Base-by-base conservation (phyloP, 495 filamentous ascomycete genomes). In the Aeminium ludgeri region DNA sequence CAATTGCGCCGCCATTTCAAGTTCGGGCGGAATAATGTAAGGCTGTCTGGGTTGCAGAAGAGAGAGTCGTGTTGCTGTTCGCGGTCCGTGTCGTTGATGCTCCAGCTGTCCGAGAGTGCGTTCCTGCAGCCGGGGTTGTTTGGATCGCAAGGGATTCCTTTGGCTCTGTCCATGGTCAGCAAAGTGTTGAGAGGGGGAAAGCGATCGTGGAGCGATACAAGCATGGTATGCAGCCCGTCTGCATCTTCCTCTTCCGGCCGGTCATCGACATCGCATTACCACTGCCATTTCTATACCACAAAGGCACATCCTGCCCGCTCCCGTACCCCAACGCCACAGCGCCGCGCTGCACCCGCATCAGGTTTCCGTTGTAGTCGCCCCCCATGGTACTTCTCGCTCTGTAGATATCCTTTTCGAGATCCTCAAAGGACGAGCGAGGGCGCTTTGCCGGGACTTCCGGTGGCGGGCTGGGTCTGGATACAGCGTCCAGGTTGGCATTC, bases 221-320 rank as follows among this genome's bases (percentile, higher is more conserved):
- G 27, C 47, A 50, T 1, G 47, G 36, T 31, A 50, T 42, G 31
- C 47, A 50, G 2, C 47, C 47, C 8, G 47, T 50, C 18, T 34
- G 47, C 47, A 50, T 50, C 36, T 29, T 36, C 23, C 11, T 30
- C 36, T 28, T 40, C 7, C 34, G 6, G 15, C 2, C 27, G 6
- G 12, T 10, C 35, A 6, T 17, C 34, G 7, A 7, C 28, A 30
- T 30, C 28, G 28, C 28, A n/a, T n/a, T n/a, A n/a, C n/a, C n/a
- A n/a, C n/a, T n/a, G n/a, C n/a, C n/a, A n/a, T n/a, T n/a, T n/a
- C n/a, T n/a, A n/a, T n/a, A n/a, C n/a, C n/a, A n/a, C n/a, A n/a
- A n/a, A n/a, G n/a, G n/a, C n/a, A n/a, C n/a, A n/a, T n/a, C n/a
- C n/a, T n/a, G n/a, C n/a, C n/a, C n/a, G n/a, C 3, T 7, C 3